A percentile compares a stretch with the other conserved stretches of the same genome.
phyloP scores from a whole-genome alignment of 805 yeast species.

The Candida morakotiae region DNA sequence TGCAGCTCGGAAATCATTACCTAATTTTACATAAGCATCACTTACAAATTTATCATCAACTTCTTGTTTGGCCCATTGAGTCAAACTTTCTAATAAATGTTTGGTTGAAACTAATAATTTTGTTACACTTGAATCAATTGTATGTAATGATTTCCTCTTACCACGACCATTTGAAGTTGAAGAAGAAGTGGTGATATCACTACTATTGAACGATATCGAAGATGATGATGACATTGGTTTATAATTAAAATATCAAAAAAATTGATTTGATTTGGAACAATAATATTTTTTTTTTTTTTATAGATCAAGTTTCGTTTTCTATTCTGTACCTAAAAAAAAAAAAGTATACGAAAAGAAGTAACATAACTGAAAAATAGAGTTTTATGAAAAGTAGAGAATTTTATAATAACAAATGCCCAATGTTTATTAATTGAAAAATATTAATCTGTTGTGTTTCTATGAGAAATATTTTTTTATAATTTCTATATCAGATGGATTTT shows the following conservation, averaged over 20 bases:
- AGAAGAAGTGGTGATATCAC: neutral
- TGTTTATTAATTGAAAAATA: too few species aligned
- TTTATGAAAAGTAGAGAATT: too few species aligned
- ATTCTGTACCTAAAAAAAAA: neutral
- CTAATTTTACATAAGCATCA: slow-evolving; percentile 84
- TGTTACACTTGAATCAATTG: slow-evolving; percentile 77
- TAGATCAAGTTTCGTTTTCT: neutral
- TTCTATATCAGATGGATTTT: slow-evolving; percentile 52
- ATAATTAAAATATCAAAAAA: too few species aligned
- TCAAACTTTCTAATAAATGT: slow-evolving; percentile 76
- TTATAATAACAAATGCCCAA: too few species aligned
- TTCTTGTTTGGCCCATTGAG: slow-evolving; percentile 84
- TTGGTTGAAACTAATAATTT: slow-evolving; percentile 83
- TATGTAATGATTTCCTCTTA: slow-evolving; percentile 28
- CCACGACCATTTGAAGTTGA: neutral
- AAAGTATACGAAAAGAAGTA: too few species aligned
- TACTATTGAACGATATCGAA: neutral
- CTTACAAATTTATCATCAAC: slow-evolving; percentile 83
- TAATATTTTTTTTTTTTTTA: slow-evolving; percentile 1
- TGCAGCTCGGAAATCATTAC: slow-evolving; percentile 88
- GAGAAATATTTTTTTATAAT: slow-evolving; percentile 58
- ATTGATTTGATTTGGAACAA: too few species aligned
- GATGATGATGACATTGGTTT: neutral
- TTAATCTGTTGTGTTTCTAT: too few species aligned
- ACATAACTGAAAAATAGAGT: too few species aligned